Percentiles rank a stretch among this genome's conserved stretches.
Conservation (phyloP, 202 grass and related monocot species). For the Carex arenaria region DNA sequence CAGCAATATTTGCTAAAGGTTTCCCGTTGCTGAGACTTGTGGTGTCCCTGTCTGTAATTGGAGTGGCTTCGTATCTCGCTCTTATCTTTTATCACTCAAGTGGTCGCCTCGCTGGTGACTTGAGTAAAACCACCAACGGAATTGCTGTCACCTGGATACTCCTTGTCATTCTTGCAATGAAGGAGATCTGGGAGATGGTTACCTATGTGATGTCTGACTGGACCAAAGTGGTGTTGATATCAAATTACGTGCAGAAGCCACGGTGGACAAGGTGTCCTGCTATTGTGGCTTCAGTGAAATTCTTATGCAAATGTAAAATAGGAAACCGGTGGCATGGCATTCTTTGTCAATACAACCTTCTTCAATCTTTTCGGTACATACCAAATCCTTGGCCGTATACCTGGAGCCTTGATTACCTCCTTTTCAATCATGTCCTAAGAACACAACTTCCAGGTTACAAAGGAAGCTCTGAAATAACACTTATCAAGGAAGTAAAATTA, state of each 20-base stretch:
- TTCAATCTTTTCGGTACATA: not conserved
- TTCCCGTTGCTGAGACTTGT: not conserved
- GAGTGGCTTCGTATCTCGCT: not conserved
- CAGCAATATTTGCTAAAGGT: not conserved
- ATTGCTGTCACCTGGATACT: not conserved
- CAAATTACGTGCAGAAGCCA: not conserved
- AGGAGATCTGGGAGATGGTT: slow-evolving; percentile 23
- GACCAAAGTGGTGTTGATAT: slow-evolving; percentile 12
- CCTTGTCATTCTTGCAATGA: not conserved
- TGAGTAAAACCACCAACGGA: not conserved
- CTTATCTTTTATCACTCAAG: not conserved
- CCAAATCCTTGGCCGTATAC: too few species aligned
- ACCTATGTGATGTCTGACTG: slow-evolving; percentile 13
- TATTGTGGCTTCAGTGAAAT: not conserved
- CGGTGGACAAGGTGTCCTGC: not conserved
- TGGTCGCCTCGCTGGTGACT: not conserved
- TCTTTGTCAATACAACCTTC: slow-evolving; percentile 4
- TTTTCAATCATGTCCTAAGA: too few species aligned
- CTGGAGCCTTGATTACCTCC: too few species aligned
- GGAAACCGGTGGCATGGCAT: not conserved
- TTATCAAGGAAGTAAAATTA: not conserved
- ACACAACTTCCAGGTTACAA: too few species aligned
- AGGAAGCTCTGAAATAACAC: not conserved
- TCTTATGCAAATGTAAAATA: not conserved
- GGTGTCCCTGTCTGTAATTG: not conserved